A percentile compares a stretch with the other conserved stretches of the same genome.
These are phyloP conservation scores for Apiospora saccharicola DNA, from an alignment of 2,329 filamentous ascomycete genomes.

Conservation along the genomic window DNA sequence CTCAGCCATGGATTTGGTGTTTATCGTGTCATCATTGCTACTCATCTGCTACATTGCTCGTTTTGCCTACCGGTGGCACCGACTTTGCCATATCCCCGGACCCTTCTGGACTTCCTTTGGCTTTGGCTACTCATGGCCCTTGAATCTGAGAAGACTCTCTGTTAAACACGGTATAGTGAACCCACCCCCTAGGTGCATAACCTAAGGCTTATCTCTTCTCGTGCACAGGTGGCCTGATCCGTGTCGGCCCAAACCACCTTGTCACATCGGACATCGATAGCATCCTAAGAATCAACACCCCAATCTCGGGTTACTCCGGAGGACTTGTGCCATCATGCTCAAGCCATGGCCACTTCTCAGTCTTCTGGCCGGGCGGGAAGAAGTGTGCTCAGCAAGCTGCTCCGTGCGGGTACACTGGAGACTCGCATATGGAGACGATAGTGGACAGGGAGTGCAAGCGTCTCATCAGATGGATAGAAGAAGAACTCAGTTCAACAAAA, in stretches of 20 bases:
- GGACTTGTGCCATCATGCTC: background rate
- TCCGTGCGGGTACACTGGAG: background rate
- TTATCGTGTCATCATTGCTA: background rate
- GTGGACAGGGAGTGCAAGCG: slow-evolving; percentile 30
- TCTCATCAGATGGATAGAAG: slow-evolving; percentile 47
- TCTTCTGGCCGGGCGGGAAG: background rate
- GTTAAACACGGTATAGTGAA: background rate
- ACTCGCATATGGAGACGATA: slow-evolving; percentile 28
- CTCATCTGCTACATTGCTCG: background rate
- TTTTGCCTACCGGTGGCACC: background rate
- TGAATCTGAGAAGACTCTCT: background rate
- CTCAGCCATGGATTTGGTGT: background rate
- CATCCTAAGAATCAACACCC: background rate
- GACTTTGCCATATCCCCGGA: slow-evolving; percentile 9
- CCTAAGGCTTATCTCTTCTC: background rate
- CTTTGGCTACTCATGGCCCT: background rate
- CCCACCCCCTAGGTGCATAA: no score
- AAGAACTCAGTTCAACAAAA: slow-evolving; percentile 45
- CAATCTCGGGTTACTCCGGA: background rate
- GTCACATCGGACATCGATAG: slow-evolving; percentile 33
- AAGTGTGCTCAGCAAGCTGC: background rate
- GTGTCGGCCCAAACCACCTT: slow-evolving; percentile 34
- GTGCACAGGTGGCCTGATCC: slow-evolving; percentile 32
- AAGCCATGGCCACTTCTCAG: background rate
- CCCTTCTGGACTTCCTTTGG: background rate